phyloP scores from a whole-genome alignment of 768 basidiomycete genomes.

The Xerocomellus chrysenteron region DNA sequence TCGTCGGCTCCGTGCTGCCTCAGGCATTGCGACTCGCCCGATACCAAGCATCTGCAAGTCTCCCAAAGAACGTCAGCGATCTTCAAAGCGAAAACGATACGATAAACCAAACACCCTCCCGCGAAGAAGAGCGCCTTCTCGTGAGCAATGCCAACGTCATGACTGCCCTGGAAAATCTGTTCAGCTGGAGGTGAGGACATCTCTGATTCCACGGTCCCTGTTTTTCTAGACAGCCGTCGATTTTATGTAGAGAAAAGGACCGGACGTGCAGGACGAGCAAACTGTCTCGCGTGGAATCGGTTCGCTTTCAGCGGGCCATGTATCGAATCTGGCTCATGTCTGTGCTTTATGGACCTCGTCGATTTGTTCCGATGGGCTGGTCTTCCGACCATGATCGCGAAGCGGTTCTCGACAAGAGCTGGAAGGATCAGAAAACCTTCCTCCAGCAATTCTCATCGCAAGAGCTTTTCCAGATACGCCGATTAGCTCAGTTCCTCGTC shows the following conservation, averaged over 20 bases:
- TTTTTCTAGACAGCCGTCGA: background rate
- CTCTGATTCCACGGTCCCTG: too few species aligned
- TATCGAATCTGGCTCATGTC: constrained; percentile 30
- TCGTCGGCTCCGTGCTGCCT: constrained; percentile 31
- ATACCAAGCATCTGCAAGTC: background rate
- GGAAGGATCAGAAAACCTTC: background rate
- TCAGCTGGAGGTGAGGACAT: constrained; percentile 37
- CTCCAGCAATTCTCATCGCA: background rate
- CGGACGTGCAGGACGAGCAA: constrained; percentile 27
- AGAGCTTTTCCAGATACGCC: constrained; percentile 3
- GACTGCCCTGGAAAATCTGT: constrained; percentile 34
- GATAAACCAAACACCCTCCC: constrained; percentile 16
- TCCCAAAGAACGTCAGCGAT: background rate
- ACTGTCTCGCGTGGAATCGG: constrained; percentile 31
- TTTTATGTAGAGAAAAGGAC: constrained; percentile 27
- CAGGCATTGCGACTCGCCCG: constrained; percentile 14
- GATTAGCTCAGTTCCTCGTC: background rate
- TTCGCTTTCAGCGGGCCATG: constrained; percentile 29
- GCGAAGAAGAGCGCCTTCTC: constrained; percentile 23
- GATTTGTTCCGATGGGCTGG: background rate
- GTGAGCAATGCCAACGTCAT: constrained; percentile 23
- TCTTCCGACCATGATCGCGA: too few species aligned
- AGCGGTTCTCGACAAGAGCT: background rate
- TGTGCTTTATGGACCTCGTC: constrained; percentile 7
- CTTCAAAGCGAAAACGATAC: constrained; percentile 10